Evolutionary conservation across 768 basidiomycete species (phyloP), one percentile per base, ranked within the genome.

Genomic region (Sarcomyxa edulis): DNA sequence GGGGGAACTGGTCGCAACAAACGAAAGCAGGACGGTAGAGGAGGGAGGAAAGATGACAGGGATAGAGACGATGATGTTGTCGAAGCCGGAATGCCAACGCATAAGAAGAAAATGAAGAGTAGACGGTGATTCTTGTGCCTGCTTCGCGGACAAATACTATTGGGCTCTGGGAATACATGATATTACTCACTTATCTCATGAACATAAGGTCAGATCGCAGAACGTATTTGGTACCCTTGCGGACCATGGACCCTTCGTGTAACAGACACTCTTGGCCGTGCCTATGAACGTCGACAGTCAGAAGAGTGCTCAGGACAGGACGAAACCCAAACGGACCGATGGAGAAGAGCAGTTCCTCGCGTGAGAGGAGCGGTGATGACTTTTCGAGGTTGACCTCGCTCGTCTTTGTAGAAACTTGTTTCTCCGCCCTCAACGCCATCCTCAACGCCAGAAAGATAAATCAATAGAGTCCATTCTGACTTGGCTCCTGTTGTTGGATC

Each of bases 51-150:
- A 42, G 93, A 92, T 52, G 84, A 90, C 37, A 72, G 74, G 54
- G 94, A 96, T 62, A 68, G 92, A 44, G 95, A 97, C 48, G 95
- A 99, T 53, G 95, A 97, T 63, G 69, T 81, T 14, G 78, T 90
- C 6, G 87, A 97, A 61, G 92, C 88, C 31, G 94, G 92, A 2
- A 81, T 95, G 76, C 88, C 90, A 11, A 62, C 51, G 29, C 64
- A 65, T 40, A 81, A 76, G 64, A 82, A 72, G 54, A 66, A 59
- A 44, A 54, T 51, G 11, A 84, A 72, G 57, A 60, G 66, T 20
- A 65, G 69, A 44, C 53, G 68, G 43, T 28, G 15, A 31, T 23
- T 5, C 6, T 15, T 18, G n/a, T 14, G 11, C 29, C 12, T n/a
- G n/a, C n/a, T n/a, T n/a, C n/a, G n/a, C n/a, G n/a, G n/a, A n/a